Conservation (phyloP, 2,329 filamentous ascomycete genomes). For the Fusarium xyrophilum region DNA sequence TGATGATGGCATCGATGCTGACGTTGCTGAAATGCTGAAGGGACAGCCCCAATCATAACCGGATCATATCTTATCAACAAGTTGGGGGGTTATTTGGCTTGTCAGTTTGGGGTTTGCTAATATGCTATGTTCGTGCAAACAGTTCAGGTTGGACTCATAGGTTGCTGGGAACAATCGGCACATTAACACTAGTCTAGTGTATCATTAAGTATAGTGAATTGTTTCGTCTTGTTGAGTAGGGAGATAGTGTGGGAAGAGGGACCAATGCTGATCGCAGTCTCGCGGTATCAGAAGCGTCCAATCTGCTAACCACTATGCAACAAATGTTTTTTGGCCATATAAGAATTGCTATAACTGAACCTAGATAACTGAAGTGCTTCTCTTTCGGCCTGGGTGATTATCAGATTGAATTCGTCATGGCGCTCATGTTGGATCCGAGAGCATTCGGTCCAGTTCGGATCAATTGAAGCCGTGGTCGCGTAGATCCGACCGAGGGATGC, state of each 20-base stretch:
- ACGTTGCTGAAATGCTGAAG: conserved; percentile 62
- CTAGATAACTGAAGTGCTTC: neutral
- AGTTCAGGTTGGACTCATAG: neutral
- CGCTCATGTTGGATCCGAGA: conserved; percentile 22
- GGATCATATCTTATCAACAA: neutral
- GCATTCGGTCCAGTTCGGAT: conserved; percentile 29
- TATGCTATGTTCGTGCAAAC: neutral
- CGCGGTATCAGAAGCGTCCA: neutral
- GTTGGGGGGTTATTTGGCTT: neutral
- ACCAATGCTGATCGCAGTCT: neutral
- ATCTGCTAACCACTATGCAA: neutral
- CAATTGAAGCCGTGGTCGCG: conserved; percentile 18
- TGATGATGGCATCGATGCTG: conserved; percentile 63
- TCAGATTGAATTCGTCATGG: neutral
- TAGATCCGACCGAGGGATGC: conserved; percentile 37
- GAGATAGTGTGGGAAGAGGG: neutral
- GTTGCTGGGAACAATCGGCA: neutral
- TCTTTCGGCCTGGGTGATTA: neutral
- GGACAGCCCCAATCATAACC: conserved; percentile 25
- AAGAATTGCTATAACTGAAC: neutral
- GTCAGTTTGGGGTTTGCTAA: neutral
- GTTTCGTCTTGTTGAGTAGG: neutral
- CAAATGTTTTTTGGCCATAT: neutral
- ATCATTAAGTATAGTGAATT: neutral
- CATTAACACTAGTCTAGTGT: neutral